phyloP scores from a whole-genome alignment of 306 rosid genomes.

The Chamaecrista fasciculata region DNA sequence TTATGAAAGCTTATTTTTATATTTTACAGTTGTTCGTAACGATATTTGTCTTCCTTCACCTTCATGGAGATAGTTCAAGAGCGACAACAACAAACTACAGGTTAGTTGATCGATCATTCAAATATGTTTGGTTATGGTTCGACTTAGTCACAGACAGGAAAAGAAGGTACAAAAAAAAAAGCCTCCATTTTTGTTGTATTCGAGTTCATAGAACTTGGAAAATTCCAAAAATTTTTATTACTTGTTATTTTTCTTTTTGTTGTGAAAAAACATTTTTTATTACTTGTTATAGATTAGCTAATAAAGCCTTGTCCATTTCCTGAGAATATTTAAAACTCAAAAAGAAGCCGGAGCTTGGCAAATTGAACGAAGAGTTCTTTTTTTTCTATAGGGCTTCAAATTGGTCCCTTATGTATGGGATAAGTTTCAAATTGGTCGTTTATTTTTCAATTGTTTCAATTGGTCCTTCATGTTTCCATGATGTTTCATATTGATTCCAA shows the following conservation, averaged over 20 bases:
- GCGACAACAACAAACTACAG: conserved; percentile 40
- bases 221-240: no score
- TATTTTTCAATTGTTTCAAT: no score
- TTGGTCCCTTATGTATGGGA: no score
- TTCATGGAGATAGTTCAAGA: conserved; percentile 47
- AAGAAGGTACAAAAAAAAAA: background rate
- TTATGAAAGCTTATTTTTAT: conserved; percentile 6
- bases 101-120: conserved; percentile 37
- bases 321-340: no score
- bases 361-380: no score
- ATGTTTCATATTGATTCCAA: no score
- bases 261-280: background rate
- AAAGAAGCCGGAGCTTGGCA: no score
- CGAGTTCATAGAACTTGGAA: background rate
- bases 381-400: no score
- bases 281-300: background rate
- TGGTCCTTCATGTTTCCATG: no score
- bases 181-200: background rate
- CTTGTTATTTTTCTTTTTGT: no score
- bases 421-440: no score
- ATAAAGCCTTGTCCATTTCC: background rate
- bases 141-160: background rate
- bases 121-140: background rate
- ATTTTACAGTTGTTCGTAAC: background rate
- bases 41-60: background rate